phyloP scores from a whole-genome alignment of 441 rosid genomes.

The Populus trichocarpa region DNA sequence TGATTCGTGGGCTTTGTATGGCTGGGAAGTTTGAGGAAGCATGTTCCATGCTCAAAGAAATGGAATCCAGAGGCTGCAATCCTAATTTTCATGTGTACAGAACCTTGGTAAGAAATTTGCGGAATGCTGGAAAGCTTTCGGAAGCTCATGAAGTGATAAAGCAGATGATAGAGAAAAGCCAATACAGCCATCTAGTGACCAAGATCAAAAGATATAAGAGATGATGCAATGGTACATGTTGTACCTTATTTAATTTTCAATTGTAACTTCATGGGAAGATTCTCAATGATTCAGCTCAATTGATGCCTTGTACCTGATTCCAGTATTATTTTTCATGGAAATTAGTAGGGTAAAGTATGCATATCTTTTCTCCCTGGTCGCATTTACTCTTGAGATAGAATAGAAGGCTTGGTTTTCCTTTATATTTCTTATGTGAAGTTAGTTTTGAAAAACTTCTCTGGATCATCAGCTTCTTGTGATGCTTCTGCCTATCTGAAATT shows the following conservation, averaged over 20 bases:
- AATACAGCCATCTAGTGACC: constrained; percentile 50
- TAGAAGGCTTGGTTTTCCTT: constrained; percentile 7
- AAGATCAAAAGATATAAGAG: constrained; percentile 49
- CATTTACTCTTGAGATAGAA: constrained; percentile 5
- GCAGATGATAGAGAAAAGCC: constrained; percentile 71
- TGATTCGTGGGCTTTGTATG: constrained; percentile 89
- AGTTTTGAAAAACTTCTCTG: not conserved
- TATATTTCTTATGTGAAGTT: not conserved
- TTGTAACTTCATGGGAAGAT: constrained; percentile 17
- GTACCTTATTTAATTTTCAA: constrained; percentile 8
- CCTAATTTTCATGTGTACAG: constrained; percentile 86
- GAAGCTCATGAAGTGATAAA: constrained; percentile 69
- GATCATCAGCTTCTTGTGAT: not conserved
- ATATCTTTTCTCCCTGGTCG: constrained; percentile 15
- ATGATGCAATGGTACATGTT: constrained; percentile 30
- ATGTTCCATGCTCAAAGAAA: constrained; percentile 62
- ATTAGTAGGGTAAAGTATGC: constrained; percentile 27
- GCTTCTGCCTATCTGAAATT: not conserved
- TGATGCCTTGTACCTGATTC: constrained; percentile 18
- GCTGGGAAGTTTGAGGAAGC: constrained; percentile 72
- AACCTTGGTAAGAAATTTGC: constrained; percentile 69
- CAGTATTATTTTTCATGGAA: constrained; percentile 14
- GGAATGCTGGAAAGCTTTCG: constrained; percentile 69
- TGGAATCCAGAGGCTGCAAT: constrained; percentile 83
- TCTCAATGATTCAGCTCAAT: constrained; percentile 13